A percentile compares a stretch with the other conserved stretches of the same genome.
phyloP scores from a whole-genome alignment of 1,284 basidiomycete genomes.

The Omphalotus olearius region DNA sequence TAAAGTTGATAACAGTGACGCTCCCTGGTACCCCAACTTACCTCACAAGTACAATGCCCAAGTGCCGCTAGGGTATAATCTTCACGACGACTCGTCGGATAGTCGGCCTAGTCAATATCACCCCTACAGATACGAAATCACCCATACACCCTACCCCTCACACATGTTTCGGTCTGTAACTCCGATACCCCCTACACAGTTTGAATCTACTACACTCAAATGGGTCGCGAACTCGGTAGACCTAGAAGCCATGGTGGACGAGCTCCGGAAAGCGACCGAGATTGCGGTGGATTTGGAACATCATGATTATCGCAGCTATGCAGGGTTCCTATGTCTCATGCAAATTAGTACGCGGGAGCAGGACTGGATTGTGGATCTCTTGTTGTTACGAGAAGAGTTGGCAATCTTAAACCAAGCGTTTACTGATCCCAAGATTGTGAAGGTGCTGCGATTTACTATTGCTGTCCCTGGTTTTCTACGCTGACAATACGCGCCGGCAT shows the following conservation, averaged over 20 bases:
- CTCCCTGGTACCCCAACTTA: slow-evolving; percentile 57
- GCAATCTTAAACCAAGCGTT: slow-evolving; percentile 75
- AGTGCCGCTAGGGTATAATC: slow-evolving; percentile 67
- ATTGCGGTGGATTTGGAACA: slow-evolving; percentile 95
- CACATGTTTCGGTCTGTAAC: slow-evolving; percentile 56
- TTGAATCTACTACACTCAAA: slow-evolving; percentile 68
- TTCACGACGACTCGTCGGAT: slow-evolving; percentile 28
- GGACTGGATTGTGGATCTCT: slow-evolving; percentile 87
- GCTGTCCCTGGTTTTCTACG: not conserved
- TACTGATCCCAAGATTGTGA: slow-evolving; percentile 80
- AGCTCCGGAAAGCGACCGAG: slow-evolving; percentile 64
- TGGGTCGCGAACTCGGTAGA: slow-evolving; percentile 64
- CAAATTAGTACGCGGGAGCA: slow-evolving; percentile 84
- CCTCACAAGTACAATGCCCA: slow-evolving; percentile 77
- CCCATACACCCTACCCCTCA: slow-evolving; percentile 65
- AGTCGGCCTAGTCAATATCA: slow-evolving; percentile 34
- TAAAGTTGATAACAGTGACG: slow-evolving; percentile 52
- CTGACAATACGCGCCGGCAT: not conserved
- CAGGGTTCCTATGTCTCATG: slow-evolving; percentile 91
- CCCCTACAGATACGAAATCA: slow-evolving; percentile 82
- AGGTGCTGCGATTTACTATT: slow-evolving; percentile 45
- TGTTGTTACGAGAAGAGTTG: slow-evolving; percentile 76
- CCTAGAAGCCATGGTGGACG: slow-evolving; percentile 64
- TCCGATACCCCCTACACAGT: slow-evolving; percentile 49
- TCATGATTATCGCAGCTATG: slow-evolving; percentile 82